These are phyloP conservation scores for Excoecaria agallocha DNA, from an alignment of 345 rosid genomes.

Conservation along the genomic window DNA sequence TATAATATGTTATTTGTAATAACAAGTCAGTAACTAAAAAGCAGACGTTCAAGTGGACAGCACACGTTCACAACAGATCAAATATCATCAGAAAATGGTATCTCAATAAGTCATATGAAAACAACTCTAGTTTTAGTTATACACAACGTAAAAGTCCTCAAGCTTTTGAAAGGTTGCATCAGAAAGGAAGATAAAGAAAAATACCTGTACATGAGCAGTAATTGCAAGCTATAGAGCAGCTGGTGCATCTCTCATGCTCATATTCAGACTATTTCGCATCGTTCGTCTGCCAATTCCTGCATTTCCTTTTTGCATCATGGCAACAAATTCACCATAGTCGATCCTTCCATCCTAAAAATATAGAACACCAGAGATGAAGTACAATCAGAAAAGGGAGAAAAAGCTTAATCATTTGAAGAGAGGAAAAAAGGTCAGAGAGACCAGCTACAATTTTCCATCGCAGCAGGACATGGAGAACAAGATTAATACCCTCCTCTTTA, in stretches of 20 bases:
- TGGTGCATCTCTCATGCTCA: constrained; percentile 85
- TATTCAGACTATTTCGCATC: constrained; percentile 86
- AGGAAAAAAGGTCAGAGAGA: background rate
- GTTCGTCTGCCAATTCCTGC: constrained; percentile 97
- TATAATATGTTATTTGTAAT: too few relatives aligned
- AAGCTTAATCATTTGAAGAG: background rate
- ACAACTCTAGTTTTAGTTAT: background rate
- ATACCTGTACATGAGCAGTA: constrained; percentile 31
- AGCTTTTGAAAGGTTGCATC: background rate
- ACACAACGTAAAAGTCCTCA: background rate
- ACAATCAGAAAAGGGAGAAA: background rate
- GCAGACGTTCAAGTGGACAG: background rate
- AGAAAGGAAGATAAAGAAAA: background rate
- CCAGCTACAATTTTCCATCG: background rate
- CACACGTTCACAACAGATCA: background rate
- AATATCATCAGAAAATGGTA: background rate
- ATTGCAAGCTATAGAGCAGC: constrained; percentile 34
- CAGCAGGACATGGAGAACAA: background rate
- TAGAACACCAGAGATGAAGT: background rate
- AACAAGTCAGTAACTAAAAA: background rate
- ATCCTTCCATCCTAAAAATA: constrained; percentile 87
- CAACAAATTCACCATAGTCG: constrained; percentile 95
- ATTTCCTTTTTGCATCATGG: constrained; percentile 99
- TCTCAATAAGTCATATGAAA: background rate
- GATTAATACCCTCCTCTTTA: background rate